Conservation (phyloP, 176 grass and related monocot species). For the Triticum dicoccoides region DNA sequence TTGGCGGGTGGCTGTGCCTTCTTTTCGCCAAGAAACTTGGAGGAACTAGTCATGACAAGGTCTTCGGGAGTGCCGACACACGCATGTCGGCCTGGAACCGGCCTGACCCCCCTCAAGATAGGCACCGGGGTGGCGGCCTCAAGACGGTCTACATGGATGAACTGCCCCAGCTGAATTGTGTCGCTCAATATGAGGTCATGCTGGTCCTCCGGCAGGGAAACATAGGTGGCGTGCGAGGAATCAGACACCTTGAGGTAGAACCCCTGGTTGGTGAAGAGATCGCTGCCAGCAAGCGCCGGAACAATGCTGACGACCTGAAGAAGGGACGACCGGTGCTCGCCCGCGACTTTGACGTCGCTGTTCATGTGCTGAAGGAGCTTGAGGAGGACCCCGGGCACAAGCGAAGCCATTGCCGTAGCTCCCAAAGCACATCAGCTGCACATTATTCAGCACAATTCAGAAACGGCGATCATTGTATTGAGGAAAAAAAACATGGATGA, state of each 20-base stretch:
- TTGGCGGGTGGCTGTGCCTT: slow-evolving; percentile 34
- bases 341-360: slow-evolving; percentile 48
- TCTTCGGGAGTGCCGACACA: slow-evolving; percentile 77
- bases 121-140: slow-evolving; percentile 83
- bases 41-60: slow-evolving; percentile 65
- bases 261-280: slow-evolving; percentile 73
- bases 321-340: slow-evolving; percentile 75
- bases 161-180: slow-evolving; percentile 90
- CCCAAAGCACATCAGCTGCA: slow-evolving; percentile 37
- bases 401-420: slow-evolving; percentile 57
- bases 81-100: slow-evolving; percentile 66
- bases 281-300: slow-evolving; percentile 65
- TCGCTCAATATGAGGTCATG: slow-evolving; percentile 89
- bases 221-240: slow-evolving; percentile 77
- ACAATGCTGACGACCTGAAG: slow-evolving; percentile 97
- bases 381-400: slow-evolving; percentile 77
- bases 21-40: slow-evolving; percentile 42
- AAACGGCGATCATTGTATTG: neutral
- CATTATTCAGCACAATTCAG: slow-evolving; percentile 19
- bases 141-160: slow-evolving; percentile 70
- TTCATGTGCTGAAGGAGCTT: slow-evolving; percentile 96
- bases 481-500: neutral
- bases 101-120: slow-evolving; percentile 65
- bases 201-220: slow-evolving; percentile 67
- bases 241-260: slow-evolving; percentile 95